Evolutionary conservation across 2,329 filamentous ascomycete species (phyloP), one percentile per base, ranked within the genome.

Genomic region (Colletotrichum destructivum): DNA sequence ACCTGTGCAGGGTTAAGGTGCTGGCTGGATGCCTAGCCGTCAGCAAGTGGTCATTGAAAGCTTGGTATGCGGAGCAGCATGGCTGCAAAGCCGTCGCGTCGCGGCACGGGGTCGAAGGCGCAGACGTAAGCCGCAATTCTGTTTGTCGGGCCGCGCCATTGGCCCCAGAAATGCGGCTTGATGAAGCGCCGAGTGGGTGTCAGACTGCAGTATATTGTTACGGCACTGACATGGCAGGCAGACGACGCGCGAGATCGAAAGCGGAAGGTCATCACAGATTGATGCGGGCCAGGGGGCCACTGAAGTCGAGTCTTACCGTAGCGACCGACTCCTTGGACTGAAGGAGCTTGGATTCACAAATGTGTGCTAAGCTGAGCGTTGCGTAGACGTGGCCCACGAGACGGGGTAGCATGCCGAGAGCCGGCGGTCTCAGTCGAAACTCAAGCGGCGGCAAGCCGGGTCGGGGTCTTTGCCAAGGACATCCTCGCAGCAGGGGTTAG

Each of bases 221-320:
- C 15, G 31, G 51, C 4, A n/a, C 23, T 4, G 23, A 31, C 8
- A 40, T 54, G 44, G n/a, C 31, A 11, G 55, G 16, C 62, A 66
- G 46, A 31, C 16, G 42, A n/a, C 13, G 49, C 21, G 40, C 49
- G 31, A 56, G 40, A 40, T 54, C 68, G 8, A 55, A 67, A 44
- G 15, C 66, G 68, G 68, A 62, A 71, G 63, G 61, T 69, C 60
- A 31, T 56, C 62, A 18, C 15, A 5, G n/a, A 8, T 42, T 15
- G 18, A 5, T 13, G 47, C 2, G 38, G 4, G 56, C 12, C 35
- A 8, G 23, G 65, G 65, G 11, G 40, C 9, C 56, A 47, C 23
- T n/a, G 15, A 9, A n/a, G 44, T 49, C 21, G 18, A 44, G 64
- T 63, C n/a, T 3, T 1, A 42, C 57, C 51, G 8, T 16, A 38